phyloP scores from a whole-genome alignment of 2,329 filamentous ascomycete genomes.

The Acephala macrosclerotiorum region DNA sequence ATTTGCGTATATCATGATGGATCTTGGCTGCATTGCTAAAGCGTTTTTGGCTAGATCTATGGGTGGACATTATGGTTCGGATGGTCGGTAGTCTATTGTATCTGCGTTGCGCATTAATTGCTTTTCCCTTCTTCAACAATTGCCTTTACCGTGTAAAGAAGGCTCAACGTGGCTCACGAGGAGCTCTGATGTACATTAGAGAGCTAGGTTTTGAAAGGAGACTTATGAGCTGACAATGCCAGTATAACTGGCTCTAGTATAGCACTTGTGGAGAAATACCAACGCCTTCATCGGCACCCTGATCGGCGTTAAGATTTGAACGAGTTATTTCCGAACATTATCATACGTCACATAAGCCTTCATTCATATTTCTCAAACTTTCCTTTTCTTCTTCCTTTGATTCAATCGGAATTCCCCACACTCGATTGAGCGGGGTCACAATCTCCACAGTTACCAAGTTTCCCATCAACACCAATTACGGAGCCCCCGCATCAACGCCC shows the following conservation, averaged over 20 bases:
- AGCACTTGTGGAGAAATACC: too few relatives aligned
- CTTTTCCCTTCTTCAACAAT: background rate
- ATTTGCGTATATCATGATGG: conserved; percentile 23
- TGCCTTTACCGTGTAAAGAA: conserved; percentile 10
- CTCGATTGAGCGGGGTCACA: background rate
- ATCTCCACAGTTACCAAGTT: background rate
- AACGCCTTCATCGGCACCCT: too few relatives aligned
- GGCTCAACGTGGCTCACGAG: conserved; percentile 1
- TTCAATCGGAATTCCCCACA: conserved; percentile 1
- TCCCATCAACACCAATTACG: background rate
- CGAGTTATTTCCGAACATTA: conserved; percentile 19
- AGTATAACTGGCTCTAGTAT: background rate
- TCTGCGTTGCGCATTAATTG: conserved; percentile 20
- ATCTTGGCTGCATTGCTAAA: conserved; percentile 26
- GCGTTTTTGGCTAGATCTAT: conserved; percentile 26
- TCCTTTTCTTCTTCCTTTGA: background rate
- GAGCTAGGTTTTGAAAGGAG: conserved; percentile 10
- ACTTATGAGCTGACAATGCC: background rate
- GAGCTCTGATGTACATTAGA: conserved; percentile 24
- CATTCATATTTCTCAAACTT: conserved; percentile 2
- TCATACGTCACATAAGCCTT: conserved; percentile 27
- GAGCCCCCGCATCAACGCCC: background rate
- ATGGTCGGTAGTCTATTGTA: conserved; percentile 20
- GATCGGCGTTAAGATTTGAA: conserved; percentile 20
- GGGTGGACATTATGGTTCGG: conserved; percentile 18